Evolutionary conservation across 768 basidiomycete genomes (phyloP), one percentile per base, ranked within the genome.

Genomic region (Candolleomyces aberdarensis): DNA sequence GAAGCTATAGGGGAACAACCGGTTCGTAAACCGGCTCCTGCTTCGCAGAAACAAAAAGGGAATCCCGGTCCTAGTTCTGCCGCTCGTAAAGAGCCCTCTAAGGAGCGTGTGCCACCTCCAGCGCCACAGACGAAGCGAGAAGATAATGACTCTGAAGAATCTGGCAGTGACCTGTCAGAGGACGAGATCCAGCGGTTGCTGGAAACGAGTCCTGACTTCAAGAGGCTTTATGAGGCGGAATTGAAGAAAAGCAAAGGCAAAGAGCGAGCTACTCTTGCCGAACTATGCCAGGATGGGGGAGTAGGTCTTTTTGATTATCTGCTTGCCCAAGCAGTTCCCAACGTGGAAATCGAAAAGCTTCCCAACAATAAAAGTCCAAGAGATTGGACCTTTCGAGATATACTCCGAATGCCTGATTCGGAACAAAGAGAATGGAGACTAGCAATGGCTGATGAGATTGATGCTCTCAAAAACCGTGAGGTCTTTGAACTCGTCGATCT

Each of bases 361-460:
- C 47, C 32, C 3, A 26, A 1, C 26, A n/a, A 46, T 26, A 17
- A 51, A 9, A 19, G 20, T 46, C 59, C 43, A 29, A 32, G 31
- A 47, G 52, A 60, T 5, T 60, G 59, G 59, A 54, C 59, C 7
- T 60, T 13, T 31, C 20, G 32, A 9, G 43, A 60, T 20, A 54
- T 60, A 39, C 4, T 44, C 39, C 41, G 43, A 31, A 0, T 60
- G 5, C 52, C 59, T 26, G 41, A 26, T 2, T 3, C 36, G 41
- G 19, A 60, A 41, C 40, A 55, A 39, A 9, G 59, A 29, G 58
- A 56, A 44, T 63, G 62, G 62, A 48, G 29, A 26, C 22, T 7
- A 1, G 58, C 59, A 17, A 60, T 58, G n/a, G 1, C 15, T 3
- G 58, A 63, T 22, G 62, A 63, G 49, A n/a, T 63, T 22, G 26